Base-by-base conservation (phyloP, 1,284 basidiomycete species). In the Heterobasidion parviporum region DNA sequence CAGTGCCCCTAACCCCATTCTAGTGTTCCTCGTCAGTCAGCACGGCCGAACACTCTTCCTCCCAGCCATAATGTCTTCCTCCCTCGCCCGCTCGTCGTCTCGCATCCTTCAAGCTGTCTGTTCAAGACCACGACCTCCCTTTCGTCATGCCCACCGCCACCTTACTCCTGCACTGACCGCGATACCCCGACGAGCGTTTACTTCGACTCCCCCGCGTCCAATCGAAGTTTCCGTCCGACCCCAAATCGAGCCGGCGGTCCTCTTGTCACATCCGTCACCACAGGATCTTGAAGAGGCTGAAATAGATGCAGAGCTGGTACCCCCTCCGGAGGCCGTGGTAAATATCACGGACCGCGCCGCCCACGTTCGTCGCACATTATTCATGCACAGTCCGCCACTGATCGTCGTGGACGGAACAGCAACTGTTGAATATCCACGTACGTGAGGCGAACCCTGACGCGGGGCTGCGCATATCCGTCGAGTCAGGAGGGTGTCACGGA, bases 401-500 rank as follows among this genome's bases (percentile, higher is more conserved):
- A 26, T 26, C 4, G 26, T 5, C 49, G 8, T 59, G 10, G 38
- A 41, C 38, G n/a, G 16, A 5, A 47, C 53, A 92, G 89, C 87
- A 88, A 85, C 72, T 92, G 2, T 74, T 75, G 71, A 50, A 85
- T 92, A 58, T 73, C 85, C 8, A 61, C 7, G n/a, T 74, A 41
- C 74, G 81, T 14, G 79, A 88, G 62, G 72, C 77, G 7, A 79
- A 87, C 61, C 68, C 81, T 0, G 64, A 78, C 34, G 77, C 88
- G 18, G 87, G 83, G 1, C 73, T 95, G 14, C 76, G 92, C 58
- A 77, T 96, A 63, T 74, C 83, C 0, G 89, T 96, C 26, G 92
- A 94, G 66, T 91, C 88, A 3, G 93, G 93, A 15, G 94, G 93
- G 41, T 95, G 93, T 64, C 92, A 96, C 64, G 93, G 93, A 35